Base-by-base conservation (phyloP, 2,329 filamentous ascomycete species). In the Colletotrichum agaves region DNA sequence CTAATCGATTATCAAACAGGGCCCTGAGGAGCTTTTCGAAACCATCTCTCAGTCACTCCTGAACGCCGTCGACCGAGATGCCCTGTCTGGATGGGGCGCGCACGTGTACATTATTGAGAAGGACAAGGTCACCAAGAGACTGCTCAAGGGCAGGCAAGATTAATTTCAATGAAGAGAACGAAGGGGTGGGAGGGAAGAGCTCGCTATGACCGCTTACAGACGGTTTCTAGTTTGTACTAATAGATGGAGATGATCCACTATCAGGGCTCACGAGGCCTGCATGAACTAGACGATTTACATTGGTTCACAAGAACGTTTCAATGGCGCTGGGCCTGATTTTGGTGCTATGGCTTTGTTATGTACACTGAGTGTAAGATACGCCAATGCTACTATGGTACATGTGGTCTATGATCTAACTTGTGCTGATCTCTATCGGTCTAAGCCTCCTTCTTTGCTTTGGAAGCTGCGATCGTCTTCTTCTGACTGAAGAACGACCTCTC, bases 81-180 rank as follows among this genome's bases (percentile, higher is more conserved):
- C 96, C 60, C 86, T 99, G 71, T 98, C 95, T 41, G 96, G 96
- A 72, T 98, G 96, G 96, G 96, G 96, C 78, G 96, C 96, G 43
- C 94, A 99, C 78, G 96, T 99, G 74, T 99, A 98, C 84, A 97
- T 99, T 78, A 97, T 99, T 80, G 96, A 98, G 87, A 99, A 99
- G 88, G 94, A 97, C 85, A 98, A 98, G 92, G 93, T 99, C 71
- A 98, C 96, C 77, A 98, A 98, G 91, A 88, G 96, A 80, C 89
- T 99, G 90, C 86, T 99, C 81, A 98, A 98, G 90, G 94, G 94
- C 78, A 90, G 94, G 85, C 95, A 98, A 85, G 95, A 98, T 80
- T 94, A 93, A 78, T 60, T 56, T 52, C 23, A 19, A 46, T 27
- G 53, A 57, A 31, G 41, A 43, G 49, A 27, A 39, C 31, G 41